phyloP scores from a whole-genome alignment of 169 alveolate species.

The Hammondia hammondi region DNA sequence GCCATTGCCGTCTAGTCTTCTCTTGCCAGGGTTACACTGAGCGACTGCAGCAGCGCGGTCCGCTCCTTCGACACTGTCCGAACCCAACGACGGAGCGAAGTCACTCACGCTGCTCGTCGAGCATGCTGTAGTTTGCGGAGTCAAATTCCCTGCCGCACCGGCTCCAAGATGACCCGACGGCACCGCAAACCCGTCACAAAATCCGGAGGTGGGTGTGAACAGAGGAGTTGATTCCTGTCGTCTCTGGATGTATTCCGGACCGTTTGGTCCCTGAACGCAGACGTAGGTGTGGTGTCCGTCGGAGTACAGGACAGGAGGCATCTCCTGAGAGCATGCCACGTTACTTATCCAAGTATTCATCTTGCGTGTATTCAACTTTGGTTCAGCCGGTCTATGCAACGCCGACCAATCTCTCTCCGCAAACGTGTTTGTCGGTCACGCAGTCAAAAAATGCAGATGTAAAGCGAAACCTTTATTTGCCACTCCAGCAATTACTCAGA shows the following conservation, averaged over 20 bases:
- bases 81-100: background rate
- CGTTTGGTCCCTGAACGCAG: conserved; percentile 37
- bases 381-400: too few relatives aligned
- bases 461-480: too few relatives aligned
- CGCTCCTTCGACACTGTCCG: background rate
- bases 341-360: background rate
- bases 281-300: conserved; percentile 33
- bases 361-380: background rate
- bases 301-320: background rate
- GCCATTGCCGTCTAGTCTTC: background rate
- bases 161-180: background rate
- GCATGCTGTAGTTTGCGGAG: conserved; percentile 2
- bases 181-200: background rate
- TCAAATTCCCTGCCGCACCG: background rate
- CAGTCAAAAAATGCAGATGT: too few relatives aligned
- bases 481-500: too few relatives aligned
- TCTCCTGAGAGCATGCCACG: background rate
- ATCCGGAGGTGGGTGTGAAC: background rate
- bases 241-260: conserved; percentile 34
- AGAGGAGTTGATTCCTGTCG: background rate
- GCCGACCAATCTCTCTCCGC: too few relatives aligned
- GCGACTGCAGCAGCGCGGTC: background rate
- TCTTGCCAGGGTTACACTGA: background rate
- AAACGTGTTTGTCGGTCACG: too few relatives aligned
- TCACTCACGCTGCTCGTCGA: background rate